These are phyloP conservation scores for Ophiostoma pallidulum DNA, from an alignment of 2,329 filamentous ascomycete genomes.

Conservation along the genomic window DNA sequence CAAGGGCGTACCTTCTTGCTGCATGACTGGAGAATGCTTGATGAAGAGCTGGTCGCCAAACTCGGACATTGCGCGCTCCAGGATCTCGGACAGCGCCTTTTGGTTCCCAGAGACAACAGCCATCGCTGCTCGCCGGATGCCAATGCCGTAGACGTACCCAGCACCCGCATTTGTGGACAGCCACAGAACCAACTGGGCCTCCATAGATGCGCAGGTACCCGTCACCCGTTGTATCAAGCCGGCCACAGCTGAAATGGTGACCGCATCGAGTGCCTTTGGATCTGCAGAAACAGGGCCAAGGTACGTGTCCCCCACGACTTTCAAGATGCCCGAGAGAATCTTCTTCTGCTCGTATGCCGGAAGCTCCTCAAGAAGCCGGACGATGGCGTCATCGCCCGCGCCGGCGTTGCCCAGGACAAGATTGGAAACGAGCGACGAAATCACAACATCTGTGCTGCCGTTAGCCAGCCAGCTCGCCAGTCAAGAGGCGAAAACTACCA, in stretches of 20 bases:
- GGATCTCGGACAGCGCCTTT: constrained; percentile 41
- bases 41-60: constrained; percentile 87
- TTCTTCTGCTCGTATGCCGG: constrained; percentile 36
- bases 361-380: constrained; percentile 27
- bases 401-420: constrained; percentile 22
- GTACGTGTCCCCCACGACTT: constrained; percentile 36
- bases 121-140: constrained; percentile 57
- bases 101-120: constrained; percentile 45
- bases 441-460: constrained; percentile 30
- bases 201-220: constrained; percentile 37
- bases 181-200: constrained; percentile 52
- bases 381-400: constrained; percentile 19
- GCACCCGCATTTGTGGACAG: constrained; percentile 54
- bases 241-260: constrained; percentile 47
- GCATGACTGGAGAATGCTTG: constrained; percentile 69
- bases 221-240: constrained; percentile 45
- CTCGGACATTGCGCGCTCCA: constrained; percentile 60
- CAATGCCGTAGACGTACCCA: constrained; percentile 50
- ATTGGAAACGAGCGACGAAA: constrained; percentile 26
- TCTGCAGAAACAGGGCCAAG: constrained; percentile 21
- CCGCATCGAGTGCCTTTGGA: constrained; percentile 16
- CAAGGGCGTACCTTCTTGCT: constrained; percentile 69
- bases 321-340: constrained; percentile 30
- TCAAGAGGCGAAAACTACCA: neutral
- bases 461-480: constrained; percentile 12